Evolutionary conservation across 257 asterid species (phyloP).

Genomic region (Coffea canephora): DNA sequence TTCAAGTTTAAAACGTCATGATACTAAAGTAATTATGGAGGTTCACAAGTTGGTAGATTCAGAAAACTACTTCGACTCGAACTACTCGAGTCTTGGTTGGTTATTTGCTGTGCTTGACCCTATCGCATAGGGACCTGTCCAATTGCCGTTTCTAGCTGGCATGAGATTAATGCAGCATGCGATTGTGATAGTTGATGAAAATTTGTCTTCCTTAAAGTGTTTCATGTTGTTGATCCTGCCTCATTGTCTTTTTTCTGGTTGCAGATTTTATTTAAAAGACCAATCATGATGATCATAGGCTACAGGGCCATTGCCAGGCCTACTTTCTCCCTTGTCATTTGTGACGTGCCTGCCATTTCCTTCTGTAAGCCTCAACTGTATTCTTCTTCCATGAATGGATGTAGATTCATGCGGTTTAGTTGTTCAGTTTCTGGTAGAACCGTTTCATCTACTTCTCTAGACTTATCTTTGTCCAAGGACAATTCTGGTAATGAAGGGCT

Average conservation of each 20-base stretch:
- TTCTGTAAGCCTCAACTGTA: conserved; percentile 31
- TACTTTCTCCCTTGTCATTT: conserved; percentile 47
- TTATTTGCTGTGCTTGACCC: background rate
- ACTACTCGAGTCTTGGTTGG: background rate
- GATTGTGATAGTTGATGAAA: too few species aligned
- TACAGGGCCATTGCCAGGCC: conserved; percentile 57
- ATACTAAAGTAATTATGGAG: background rate
- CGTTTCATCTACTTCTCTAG: conserved; percentile 37
- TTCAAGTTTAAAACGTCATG: background rate
- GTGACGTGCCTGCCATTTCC: conserved; percentile 52
- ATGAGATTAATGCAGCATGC: too few species aligned
- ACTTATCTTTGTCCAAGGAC: conserved; percentile 32
- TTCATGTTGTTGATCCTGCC: background rate
- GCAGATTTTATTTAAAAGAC: conserved; percentile 30
- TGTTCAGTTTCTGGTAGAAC: conserved; percentile 50
- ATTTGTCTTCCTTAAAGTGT: background rate
- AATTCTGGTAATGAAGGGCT: conserved; percentile 27
- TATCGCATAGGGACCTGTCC: background rate
- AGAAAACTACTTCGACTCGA: too few species aligned
- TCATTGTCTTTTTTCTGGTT: conserved; percentile 6
- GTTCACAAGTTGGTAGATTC: background rate
- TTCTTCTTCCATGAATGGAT: conserved; percentile 39
- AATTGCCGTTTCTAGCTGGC: background rate
- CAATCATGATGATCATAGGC: conserved; percentile 53
- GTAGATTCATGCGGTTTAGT: conserved; percentile 40